These are phyloP conservation scores for Lentinula detonsa DNA, from an alignment of 768 basidiomycete species.

Conservation along the genomic window DNA sequence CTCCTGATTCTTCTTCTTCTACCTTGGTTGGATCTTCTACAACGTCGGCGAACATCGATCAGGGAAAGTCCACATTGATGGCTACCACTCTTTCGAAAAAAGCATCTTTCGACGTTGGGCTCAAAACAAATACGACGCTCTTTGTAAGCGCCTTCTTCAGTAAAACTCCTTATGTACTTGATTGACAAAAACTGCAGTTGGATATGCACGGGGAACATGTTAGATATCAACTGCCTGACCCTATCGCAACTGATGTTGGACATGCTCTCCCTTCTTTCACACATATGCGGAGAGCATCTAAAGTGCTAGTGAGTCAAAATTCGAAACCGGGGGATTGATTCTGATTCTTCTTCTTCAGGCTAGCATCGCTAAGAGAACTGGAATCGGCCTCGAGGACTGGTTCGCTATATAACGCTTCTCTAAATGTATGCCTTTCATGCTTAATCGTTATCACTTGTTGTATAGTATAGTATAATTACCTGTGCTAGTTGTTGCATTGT, in stretches of 20 bases:
- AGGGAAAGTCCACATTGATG: neutral
- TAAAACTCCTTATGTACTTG: neutral
- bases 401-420: neutral
- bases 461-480: no score
- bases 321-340: no score
- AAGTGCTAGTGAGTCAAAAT: neutral
- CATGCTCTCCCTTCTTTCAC: neutral
- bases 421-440: neutral
- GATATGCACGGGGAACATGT: neutral
- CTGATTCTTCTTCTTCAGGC: neutral
- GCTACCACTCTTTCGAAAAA: slow-evolving; percentile 1
- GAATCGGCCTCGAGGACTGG: slow-evolving; percentile 4
- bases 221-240: neutral
- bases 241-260: neutral
- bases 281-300: slow-evolving; percentile 2
- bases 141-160: neutral
- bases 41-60: neutral
- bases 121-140: neutral
- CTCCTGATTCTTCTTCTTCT: slow-evolving; percentile 9
- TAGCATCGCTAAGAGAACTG: slow-evolving; percentile 2
- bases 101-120: neutral
- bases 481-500: no score
- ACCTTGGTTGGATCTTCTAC: slow-evolving; percentile 5
- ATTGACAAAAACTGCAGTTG: neutral
- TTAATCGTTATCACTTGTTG: neutral